Conservation (phyloP, 2,329 filamentous ascomycete species). For the Trichophyton equinum region DNA sequence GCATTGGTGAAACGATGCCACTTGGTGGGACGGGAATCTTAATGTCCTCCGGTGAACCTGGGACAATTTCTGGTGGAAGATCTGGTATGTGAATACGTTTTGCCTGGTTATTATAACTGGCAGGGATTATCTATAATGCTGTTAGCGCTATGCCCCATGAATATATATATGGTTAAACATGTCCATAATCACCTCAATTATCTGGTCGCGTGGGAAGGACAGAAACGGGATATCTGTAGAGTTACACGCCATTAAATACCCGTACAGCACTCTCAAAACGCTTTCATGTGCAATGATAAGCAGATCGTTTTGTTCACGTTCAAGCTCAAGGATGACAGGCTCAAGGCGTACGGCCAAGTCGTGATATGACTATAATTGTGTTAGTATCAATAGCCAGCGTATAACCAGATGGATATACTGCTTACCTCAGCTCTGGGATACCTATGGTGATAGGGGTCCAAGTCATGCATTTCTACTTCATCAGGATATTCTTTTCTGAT, state of each 20-base stretch:
- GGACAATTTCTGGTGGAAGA: slow-evolving; percentile 53
- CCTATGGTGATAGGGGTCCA: slow-evolving; percentile 91
- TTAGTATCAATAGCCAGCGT: background rate
- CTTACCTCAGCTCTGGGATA: slow-evolving; percentile 85
- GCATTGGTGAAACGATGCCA: slow-evolving; percentile 34
- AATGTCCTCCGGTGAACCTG: slow-evolving; percentile 68
- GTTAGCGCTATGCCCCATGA: background rate
- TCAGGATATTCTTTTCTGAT: slow-evolving; percentile 77
- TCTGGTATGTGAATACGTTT: slow-evolving; percentile 76
- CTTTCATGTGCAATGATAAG: slow-evolving; percentile 97
- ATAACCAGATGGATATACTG: slow-evolving; percentile 7
- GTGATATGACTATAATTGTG: slow-evolving; percentile 75
- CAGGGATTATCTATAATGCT: slow-evolving; percentile 63
- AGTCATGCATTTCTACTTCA: slow-evolving; percentile 82
- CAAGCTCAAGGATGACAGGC: slow-evolving; percentile 92
- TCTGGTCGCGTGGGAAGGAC: slow-evolving; percentile 89
- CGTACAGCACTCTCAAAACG: slow-evolving; percentile 91
- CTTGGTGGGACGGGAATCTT: slow-evolving; percentile 60
- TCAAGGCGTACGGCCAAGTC: slow-evolving; percentile 95
- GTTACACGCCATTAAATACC: slow-evolving; percentile 96
- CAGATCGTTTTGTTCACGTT: slow-evolving; percentile 94
- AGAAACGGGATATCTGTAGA: slow-evolving; percentile 87
- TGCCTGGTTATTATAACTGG: slow-evolving; percentile 92
- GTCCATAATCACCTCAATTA: slow-evolving; percentile 58
- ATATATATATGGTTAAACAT: background rate